phyloP scores from a whole-genome alignment of 805 yeast genomes.

The Ogataea nakhonphanomensis region DNA sequence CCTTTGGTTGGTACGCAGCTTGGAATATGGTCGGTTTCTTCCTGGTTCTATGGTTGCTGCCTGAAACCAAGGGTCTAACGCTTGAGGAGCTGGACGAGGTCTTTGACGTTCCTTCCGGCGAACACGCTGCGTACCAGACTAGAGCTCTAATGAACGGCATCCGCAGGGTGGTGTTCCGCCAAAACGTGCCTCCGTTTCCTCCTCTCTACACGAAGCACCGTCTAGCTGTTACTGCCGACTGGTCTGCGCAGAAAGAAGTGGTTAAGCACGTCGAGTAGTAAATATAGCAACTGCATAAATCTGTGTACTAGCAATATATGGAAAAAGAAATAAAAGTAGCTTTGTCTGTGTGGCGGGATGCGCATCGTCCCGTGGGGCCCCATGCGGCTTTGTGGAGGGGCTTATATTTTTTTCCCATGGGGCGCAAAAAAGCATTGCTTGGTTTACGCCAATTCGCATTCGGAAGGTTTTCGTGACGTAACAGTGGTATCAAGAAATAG shows the following conservation, averaged over 20 bases:
- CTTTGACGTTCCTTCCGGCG: conserved; percentile 52
- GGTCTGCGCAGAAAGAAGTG: conserved; percentile 59
- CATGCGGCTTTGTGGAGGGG: conserved; percentile 11
- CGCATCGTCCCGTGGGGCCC: background rate
- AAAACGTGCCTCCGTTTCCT: conserved; percentile 44
- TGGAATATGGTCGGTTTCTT: conserved; percentile 74
- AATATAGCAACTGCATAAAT: too few relatives aligned
- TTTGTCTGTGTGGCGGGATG: background rate
- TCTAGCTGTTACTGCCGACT: conserved; percentile 57
- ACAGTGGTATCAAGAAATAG: background rate
- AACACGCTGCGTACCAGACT: conserved; percentile 52
- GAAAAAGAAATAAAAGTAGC: too few relatives aligned
- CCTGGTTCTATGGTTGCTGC: conserved; percentile 65
- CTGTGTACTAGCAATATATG: too few relatives aligned
- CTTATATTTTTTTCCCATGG: background rate
- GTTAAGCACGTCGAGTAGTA: conserved; percentile 44
- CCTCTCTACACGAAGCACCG: conserved; percentile 58
- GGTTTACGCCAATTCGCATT: conserved; percentile 7
- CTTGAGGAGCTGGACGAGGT: conserved; percentile 76
- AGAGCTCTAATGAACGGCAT: conserved; percentile 39
- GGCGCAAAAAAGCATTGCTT: background rate
- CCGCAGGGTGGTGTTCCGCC: conserved; percentile 45
- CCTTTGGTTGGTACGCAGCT: conserved; percentile 85
- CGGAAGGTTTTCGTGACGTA: conserved; percentile 6
- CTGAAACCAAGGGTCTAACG: conserved; percentile 70